These are phyloP conservation scores for Aspergillus tanneri DNA, from an alignment of 2,329 filamentous ascomycete species.

Conservation along the genomic window DNA sequence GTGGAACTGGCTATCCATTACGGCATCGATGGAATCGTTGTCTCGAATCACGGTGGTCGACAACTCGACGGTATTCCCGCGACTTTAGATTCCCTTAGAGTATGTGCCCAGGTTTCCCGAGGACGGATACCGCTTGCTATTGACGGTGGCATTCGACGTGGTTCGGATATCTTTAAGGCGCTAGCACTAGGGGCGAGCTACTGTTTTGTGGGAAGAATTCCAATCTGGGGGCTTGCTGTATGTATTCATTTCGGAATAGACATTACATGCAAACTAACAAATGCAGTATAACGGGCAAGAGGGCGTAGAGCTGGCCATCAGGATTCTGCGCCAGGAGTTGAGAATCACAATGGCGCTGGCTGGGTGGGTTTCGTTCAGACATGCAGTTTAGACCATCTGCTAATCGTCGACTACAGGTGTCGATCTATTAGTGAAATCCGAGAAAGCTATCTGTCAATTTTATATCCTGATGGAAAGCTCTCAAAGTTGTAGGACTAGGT, in stretches of 20 bases:
- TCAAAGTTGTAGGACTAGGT: too few species aligned
- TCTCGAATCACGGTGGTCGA: constrained; percentile 42
- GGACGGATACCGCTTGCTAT: constrained; percentile 35
- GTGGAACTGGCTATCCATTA: constrained; percentile 37
- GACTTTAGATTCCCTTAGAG: constrained; percentile 37
- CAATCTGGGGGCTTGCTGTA: constrained; percentile 38
- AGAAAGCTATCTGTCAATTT: too few species aligned
- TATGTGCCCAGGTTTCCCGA: constrained; percentile 26
- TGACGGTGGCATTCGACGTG: constrained; percentile 38
- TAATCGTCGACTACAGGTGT: constrained; percentile 22
- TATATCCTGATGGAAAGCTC: too few species aligned
- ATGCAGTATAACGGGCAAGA: constrained; percentile 33
- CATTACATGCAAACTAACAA: constrained; percentile 2
- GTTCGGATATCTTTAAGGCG: constrained; percentile 40
- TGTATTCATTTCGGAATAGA: constrained; percentile 10
- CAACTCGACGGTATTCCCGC: constrained; percentile 41
- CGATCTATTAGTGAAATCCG: constrained; percentile 27
- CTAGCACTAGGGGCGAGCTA: constrained; percentile 35
- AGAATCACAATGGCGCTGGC: constrained; percentile 34
- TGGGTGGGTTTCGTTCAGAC: constrained; percentile 23
- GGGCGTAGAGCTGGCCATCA: constrained; percentile 35
- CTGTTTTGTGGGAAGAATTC: constrained; percentile 34
- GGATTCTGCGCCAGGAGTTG: constrained; percentile 34
- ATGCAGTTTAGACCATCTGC: constrained; percentile 1
- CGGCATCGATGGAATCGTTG: constrained; percentile 36